Conservation (phyloP, 2,329 filamentous ascomycete species). For the Teratosphaeria viscida region DNA sequence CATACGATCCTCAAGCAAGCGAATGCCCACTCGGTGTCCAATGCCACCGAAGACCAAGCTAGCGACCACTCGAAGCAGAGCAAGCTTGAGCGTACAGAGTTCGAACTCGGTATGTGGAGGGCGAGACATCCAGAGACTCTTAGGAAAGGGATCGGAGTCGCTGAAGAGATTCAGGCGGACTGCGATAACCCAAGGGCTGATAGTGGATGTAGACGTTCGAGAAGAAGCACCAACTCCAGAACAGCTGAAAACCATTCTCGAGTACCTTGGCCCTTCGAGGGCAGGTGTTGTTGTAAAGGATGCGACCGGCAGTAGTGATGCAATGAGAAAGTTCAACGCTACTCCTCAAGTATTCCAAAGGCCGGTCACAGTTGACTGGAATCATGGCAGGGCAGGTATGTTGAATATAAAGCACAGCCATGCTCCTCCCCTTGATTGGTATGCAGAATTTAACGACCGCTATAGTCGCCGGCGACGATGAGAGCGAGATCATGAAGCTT, state of each 20-base stretch:
- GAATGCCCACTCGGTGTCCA: constrained; percentile 56
- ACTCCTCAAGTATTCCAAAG: constrained; percentile 57
- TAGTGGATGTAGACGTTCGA: constrained; percentile 49
- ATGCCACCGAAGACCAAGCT: constrained; percentile 65
- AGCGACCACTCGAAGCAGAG: constrained; percentile 54
- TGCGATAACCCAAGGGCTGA: neutral
- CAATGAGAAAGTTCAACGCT: constrained; percentile 66
- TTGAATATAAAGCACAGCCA: constrained; percentile 1
- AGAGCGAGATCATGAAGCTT: constrained; percentile 83
- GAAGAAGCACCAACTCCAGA: constrained; percentile 70
- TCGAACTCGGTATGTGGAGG: constrained; percentile 52
- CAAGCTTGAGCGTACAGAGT: constrained; percentile 53
- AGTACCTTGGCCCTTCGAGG: constrained; percentile 60
- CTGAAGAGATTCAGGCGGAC: too few relatives aligned
- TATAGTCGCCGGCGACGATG: constrained; percentile 58
- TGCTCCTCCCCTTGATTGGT: neutral
- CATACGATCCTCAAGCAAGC: constrained; percentile 71
- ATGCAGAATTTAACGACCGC: neutral
- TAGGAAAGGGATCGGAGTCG: neutral
- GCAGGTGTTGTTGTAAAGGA: constrained; percentile 60
- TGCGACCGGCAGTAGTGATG: constrained; percentile 64
- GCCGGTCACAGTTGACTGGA: constrained; percentile 89
- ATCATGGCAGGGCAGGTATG: constrained; percentile 66
- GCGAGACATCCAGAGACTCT: neutral
- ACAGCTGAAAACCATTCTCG: constrained; percentile 73